Evolutionary conservation across 352 stramenopile species (phyloP), one percentile per base, ranked within the genome.

Genomic region (Phytophthora citricola): DNA sequence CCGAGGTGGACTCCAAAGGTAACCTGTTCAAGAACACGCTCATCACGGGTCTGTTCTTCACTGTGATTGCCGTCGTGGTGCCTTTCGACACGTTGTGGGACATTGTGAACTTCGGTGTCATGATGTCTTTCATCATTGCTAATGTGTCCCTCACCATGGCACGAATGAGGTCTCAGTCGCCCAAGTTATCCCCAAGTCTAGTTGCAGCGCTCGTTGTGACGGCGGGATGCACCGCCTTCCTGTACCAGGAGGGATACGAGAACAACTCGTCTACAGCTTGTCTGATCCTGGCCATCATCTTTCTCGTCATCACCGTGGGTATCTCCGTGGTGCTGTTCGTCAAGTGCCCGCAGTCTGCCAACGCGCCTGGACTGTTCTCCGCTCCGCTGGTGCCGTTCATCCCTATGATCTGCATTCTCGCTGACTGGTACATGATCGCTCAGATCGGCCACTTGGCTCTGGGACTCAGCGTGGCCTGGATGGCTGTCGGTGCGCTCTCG

Each of bases 41-140:
- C 2, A 79, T 94, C 58, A 83, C 73, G 1, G 87, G 85, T 24
- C 64, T 72, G 32, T 77, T 93, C 60, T 90, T 91, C 66, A 90
- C 83, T 22, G 34, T 88, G 46, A 63, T 96, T 32, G 78, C 89
- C 14, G 62, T 94, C 38, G 62, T 93, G 51, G 76, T 95, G 47
- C 89, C 89, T 4, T 97, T 96, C 58, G 70, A 76, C 41, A 77
- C 72, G 15, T 69, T 97, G 5, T 93, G 92, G 86, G 83, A 95
- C 49, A 92, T 96, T 56, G 90, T 97, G 7, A 93, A 77, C 63
- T 93, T 94, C 44, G 90, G 89, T 24, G 90, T 96, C 31, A 77
- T 97, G 44, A 66, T 95, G 57, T 91, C 84, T 26, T 96, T 97
- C 69, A 91, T 91, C 62, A 73, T 95, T 48, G 78, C 89, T n/a